A percentile compares a stretch with the other conserved stretches of the same genome.
Conservation (phyloP, 345 rosid genomes). For the Gossypium turneri region DNA sequence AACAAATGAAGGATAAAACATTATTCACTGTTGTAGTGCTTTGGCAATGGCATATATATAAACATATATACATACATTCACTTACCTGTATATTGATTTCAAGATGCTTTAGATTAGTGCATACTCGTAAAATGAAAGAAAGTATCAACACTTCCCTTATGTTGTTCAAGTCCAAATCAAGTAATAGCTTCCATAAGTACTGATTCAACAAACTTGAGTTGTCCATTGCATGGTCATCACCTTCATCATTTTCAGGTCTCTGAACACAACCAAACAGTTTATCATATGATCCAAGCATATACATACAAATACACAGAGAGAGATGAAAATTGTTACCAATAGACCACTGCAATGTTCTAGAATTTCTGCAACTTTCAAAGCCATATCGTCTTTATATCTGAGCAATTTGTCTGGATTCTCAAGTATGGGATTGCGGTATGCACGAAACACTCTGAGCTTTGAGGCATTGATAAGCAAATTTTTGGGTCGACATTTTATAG, state of each 20-base stretch:
- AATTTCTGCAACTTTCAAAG: constrained; percentile 1
- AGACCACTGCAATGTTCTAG: constrained; percentile 1
- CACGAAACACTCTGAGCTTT: neutral
- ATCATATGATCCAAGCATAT: neutral
- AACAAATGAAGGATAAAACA: too few relatives aligned
- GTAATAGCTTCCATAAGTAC: neutral
- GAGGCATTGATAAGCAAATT: neutral
- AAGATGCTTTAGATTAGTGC: neutral
- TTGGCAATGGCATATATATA: too few relatives aligned
- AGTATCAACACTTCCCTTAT: constrained; percentile 5
- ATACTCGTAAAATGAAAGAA: neutral
- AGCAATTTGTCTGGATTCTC: neutral
- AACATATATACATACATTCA: neutral
- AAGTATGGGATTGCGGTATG: neutral
- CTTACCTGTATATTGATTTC: neutral
- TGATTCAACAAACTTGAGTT: neutral
- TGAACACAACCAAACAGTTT: neutral
- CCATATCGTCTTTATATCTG: too few relatives aligned
- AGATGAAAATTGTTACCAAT: neutral
- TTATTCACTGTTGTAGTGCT: too few relatives aligned
- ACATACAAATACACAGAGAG: too few relatives aligned
- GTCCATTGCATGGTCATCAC: neutral
- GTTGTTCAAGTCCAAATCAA: constrained; percentile 3
- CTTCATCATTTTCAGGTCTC: neutral
- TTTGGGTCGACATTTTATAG: neutral